phyloP scores from a whole-genome alignment of 371 early-diverging fungal species.

The Gilbertella persicaria region DNA sequence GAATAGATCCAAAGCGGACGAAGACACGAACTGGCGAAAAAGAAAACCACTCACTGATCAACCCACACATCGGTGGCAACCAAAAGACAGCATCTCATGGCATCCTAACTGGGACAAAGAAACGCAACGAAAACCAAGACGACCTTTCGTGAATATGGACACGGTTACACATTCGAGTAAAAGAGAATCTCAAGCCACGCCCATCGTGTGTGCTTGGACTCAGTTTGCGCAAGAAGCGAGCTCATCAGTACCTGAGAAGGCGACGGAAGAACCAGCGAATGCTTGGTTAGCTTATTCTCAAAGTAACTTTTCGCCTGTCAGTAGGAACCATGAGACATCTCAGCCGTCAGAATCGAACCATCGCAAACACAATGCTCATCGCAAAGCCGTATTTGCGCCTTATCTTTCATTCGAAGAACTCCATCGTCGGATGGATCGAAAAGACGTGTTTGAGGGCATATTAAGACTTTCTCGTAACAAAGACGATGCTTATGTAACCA shows the following conservation, averaged over 20 bases:
- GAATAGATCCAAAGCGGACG: neutral
- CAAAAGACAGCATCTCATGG: neutral
- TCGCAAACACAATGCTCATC: neutral
- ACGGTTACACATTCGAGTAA: too few species aligned
- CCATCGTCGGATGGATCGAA: neutral
- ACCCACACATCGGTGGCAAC: neutral
- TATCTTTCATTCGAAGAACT: constrained; percentile 7
- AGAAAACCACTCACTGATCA: neutral
- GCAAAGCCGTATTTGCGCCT: neutral
- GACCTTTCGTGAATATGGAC: too few species aligned
- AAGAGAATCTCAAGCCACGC: too few species aligned
- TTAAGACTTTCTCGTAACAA: constrained; percentile 76
- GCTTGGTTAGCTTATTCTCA: too few species aligned
- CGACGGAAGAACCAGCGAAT: too few species aligned
- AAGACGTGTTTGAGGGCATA: constrained; percentile 48
- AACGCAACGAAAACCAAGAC: too few species aligned
- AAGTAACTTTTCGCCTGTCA: too few species aligned
- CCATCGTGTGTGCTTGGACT: too few species aligned
- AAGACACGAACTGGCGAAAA: neutral
- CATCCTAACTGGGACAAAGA: neutral
- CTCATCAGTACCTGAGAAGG: too few species aligned
- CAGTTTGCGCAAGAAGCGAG: too few species aligned
- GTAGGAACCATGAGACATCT: too few species aligned
- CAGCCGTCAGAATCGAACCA: too few species aligned
- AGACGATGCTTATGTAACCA: constrained; percentile 80